Evolutionary conservation across 352 stramenopile genomes (phyloP).

Genomic region (Globisporangium spinosum): DNA sequence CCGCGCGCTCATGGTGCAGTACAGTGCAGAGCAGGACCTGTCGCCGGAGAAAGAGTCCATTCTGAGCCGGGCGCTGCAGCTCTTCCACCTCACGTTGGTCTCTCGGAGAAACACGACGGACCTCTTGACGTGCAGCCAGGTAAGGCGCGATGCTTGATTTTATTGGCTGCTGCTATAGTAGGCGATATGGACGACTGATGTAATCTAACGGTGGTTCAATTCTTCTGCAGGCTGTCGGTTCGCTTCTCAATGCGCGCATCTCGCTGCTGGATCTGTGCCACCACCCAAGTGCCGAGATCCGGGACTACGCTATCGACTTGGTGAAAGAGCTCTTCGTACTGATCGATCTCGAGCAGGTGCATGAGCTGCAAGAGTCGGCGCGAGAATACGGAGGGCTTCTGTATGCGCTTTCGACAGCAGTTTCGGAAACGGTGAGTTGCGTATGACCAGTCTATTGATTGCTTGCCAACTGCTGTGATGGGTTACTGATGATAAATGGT

Average conservation of each 20-base stretch:
- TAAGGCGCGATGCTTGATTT: neutral
- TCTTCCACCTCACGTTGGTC: slow-evolving; percentile 70
- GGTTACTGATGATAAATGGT: neutral
- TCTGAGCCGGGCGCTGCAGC: slow-evolving; percentile 43
- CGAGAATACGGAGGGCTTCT: slow-evolving; percentile 72
- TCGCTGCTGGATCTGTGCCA: slow-evolving; percentile 70
- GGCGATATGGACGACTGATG: neutral
- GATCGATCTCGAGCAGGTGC: slow-evolving; percentile 70
- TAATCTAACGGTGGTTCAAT: neutral
- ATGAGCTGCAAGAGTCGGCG: slow-evolving; percentile 75
- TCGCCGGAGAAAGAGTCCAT: slow-evolving; percentile 30
- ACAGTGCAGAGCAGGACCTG: slow-evolving; percentile 29
- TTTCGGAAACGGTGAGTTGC: slow-evolving; percentile 26
- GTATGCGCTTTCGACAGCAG: slow-evolving; percentile 53
- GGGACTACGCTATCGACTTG: slow-evolving; percentile 56
- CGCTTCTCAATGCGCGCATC: slow-evolving; percentile 66
- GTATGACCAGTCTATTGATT: neutral
- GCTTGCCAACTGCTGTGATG: neutral
- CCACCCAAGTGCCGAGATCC: slow-evolving; percentile 35
- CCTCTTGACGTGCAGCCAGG: slow-evolving; percentile 45
- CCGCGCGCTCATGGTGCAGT: slow-evolving; percentile 60
- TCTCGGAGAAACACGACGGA: slow-evolving; percentile 49
- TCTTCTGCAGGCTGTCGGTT: slow-evolving; percentile 34
- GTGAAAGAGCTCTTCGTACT: slow-evolving; percentile 75
- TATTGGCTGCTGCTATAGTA: too few species aligned